Base-by-base conservation (phyloP, 345 rosid genomes). In the Turritis glabra region DNA sequence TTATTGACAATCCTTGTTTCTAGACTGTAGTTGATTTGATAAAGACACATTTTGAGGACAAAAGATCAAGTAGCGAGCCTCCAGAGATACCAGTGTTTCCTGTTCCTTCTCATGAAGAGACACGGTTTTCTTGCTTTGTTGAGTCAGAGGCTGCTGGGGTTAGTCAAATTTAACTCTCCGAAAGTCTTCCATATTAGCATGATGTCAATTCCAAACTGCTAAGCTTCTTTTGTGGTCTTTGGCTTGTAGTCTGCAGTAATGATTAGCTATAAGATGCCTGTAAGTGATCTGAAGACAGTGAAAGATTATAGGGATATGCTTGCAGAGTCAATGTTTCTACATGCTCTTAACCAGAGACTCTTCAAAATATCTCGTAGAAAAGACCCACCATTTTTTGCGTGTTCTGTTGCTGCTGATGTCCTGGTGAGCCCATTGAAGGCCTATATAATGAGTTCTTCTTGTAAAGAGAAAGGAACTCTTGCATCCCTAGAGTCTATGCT, bases 71-170 rank as follows among this genome's bases (percentile, higher is more conserved):
- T 68, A 69, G 76, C 32, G 78, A 75, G 27, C 85, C 80, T 68
- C 91, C 81, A 47, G 15, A 59, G 12, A 64, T 89, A 75, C 93
- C 96, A 67, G 37, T 80, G 14, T 87, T 83, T 81, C 78, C 81
- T 44, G 90, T 93, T 83, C 96, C 96, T 74, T 81, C 90, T 60
- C 98, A 93, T 53, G 77, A 82, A 78, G 87, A 87, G 75, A 88
- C 98, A 47, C 88, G 85, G 5, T 84, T 85, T 78, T 93, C 92
- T 57, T 88, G 92, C 85, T 88, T 87, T 76, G 89, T 85, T 67
- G 98, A 93, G 84, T 79, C 94, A 48, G 98, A 91, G 84, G 94
- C 97, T 81, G 85, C 88, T 62, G 97, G 94, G 91, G 98, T 93
- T 72, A 85, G 96, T 83, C 35, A 21, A 25, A 9, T 46, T 14